Base-by-base conservation (phyloP, 1,139 yeast genomes). In the Pneumocystis canis region DNA sequence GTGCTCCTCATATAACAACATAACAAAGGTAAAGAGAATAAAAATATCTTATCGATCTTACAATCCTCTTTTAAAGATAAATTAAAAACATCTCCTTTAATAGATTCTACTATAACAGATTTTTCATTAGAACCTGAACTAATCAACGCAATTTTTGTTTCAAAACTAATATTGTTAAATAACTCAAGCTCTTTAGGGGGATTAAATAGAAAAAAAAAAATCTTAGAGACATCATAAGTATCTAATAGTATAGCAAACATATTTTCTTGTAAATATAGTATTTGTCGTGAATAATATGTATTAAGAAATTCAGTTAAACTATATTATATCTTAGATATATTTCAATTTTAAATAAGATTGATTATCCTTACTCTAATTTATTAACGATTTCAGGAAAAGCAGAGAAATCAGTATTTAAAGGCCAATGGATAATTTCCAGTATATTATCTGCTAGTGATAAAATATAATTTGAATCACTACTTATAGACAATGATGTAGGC, bases 401-500 rank as follows among this genome's bases (percentile, higher is more conserved):
- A 25, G 30, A 3, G 25, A 20, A 16, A 47, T 47, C 54, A 7
- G 20, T 47, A 25, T 47, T 47, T 25, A 47, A 47, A 47, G 54
- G 31, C 60, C 62, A 63, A 11, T 35, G 39, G 58, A 41, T 60
- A 20, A 63, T n/a, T 7, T 40, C 54, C 4, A 63, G 54, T 11
- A 20, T 25, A 31, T 53, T 20, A 14, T 16, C 25, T 11, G 40
- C 31, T 54, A 63, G 58, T 1, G 82, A 79, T 0, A 88, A 95
- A 69, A 81, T 79, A 4, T 72, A 70, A 62, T 79, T 80, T 71
- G 86, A 87, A n/a, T 83, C 76, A 58, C 78, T 74, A 66, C 84
- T 81, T 1, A 84, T 81, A 0, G 95, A 85, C 63, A 82, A 80
- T 70, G 85, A 89, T 31, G 79, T 74, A 14, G 89, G 83, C 63